Conservation (phyloP, 2,329 filamentous ascomycete species). For the Colletotrichum truncatum region DNA sequence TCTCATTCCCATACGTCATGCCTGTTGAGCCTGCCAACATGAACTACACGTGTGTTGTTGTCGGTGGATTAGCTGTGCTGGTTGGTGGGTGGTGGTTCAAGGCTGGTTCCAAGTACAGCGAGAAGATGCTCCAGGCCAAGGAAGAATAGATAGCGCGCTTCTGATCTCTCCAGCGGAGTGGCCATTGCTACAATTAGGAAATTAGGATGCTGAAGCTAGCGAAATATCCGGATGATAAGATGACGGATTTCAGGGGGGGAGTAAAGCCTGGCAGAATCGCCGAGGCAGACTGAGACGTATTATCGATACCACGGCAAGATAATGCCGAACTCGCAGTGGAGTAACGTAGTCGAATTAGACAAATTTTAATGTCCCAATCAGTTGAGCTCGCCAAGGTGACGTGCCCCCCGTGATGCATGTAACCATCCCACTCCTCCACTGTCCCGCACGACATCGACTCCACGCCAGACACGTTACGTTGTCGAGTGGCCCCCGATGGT, state of each 20-base stretch:
- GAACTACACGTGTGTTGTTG: constrained; percentile 59
- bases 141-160: constrained; percentile 34
- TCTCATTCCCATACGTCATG: constrained; percentile 52
- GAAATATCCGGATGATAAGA: no score
- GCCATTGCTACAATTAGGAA: no score
- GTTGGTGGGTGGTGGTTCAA: constrained; percentile 54
- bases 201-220: not conserved
- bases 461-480: not conserved
- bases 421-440: not conserved
- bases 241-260: no score
- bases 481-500: not conserved
- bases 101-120: constrained; percentile 47
- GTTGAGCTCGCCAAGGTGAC: not conserved
- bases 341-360: not conserved
- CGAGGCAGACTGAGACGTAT: no score
- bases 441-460: not conserved
- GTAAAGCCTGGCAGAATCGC: not conserved
- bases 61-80: constrained; percentile 47
- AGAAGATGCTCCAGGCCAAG: constrained; percentile 46
- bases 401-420: not conserved
- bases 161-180: no score
- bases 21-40: constrained; percentile 50
- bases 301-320: no score
- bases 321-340: no score
- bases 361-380: not conserved